Conservation (phyloP, 2,329 filamentous ascomycete species). For the Sphaerulina populicola region DNA sequence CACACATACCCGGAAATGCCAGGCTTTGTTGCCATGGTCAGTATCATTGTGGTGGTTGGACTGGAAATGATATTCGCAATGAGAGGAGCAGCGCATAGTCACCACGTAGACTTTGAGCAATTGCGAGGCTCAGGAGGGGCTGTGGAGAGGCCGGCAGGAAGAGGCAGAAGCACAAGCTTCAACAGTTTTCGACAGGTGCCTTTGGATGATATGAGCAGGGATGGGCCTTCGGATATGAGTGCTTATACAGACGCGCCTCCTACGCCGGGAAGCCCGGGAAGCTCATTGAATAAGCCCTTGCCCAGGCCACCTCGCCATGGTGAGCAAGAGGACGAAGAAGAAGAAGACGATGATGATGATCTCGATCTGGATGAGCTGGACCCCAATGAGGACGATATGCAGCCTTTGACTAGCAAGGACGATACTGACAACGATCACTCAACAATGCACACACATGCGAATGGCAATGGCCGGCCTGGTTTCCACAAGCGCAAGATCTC, state of each 20-base stretch:
- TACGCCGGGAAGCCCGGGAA: slow-evolving; percentile 8
- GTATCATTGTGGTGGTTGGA: slow-evolving; percentile 71
- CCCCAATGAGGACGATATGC: slow-evolving; percentile 18
- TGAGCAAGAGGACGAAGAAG: slow-evolving; percentile 1
- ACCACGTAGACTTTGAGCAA: slow-evolving; percentile 37
- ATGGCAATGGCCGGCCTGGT: slow-evolving; percentile 12
- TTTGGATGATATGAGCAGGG: slow-evolving; percentile 16
- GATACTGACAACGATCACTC: slow-evolving; percentile 13
- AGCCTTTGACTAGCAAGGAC: slow-evolving; percentile 21
- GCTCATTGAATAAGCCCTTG: slow-evolving; percentile 28
- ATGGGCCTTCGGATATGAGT: slow-evolving; percentile 15
- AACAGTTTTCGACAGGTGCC: slow-evolving; percentile 25
- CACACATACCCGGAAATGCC: slow-evolving; percentile 69
- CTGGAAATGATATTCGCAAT: slow-evolving; percentile 86
- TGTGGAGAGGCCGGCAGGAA: slow-evolving; percentile 10
- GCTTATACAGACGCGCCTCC: slow-evolving; percentile 18
- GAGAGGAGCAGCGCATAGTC: slow-evolving; percentile 52
- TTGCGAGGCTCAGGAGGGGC: slow-evolving; percentile 21
- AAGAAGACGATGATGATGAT: slow-evolving; percentile 27
- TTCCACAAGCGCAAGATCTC: slow-evolving; percentile 16
- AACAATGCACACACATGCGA: slow-evolving; percentile 13
- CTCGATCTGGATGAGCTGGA: slow-evolving; percentile 33
- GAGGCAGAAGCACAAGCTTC: slow-evolving; percentile 22
- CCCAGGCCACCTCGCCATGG: slow-evolving; percentile 21
- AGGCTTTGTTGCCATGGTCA: slow-evolving; percentile 71